Evolutionary conservation across 192 early-diverging fungal genomes (phyloP).

Genomic region (Thoreauomyces humboldtii): DNA sequence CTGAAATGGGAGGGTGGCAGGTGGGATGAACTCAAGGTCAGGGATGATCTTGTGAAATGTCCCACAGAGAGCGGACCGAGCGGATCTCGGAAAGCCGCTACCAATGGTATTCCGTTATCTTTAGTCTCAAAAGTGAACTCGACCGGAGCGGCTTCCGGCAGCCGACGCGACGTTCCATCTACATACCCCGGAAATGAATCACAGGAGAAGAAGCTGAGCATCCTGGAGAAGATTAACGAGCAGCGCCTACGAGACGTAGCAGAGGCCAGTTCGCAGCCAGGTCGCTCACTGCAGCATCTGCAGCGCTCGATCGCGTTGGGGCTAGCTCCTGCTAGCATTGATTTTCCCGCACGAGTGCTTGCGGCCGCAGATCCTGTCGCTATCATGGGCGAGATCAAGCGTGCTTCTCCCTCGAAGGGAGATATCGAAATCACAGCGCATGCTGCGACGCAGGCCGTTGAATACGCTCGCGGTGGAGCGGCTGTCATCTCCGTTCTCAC

Average conservation of each 20-base stretch:
- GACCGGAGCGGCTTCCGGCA: constrained; percentile 30
- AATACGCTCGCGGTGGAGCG: constrained; percentile 87
- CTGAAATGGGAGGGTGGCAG: constrained; percentile 78
- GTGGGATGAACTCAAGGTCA: constrained; percentile 65
- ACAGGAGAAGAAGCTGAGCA: constrained; percentile 38
- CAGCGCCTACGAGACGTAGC: constrained; percentile 81
- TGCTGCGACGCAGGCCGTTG: constrained; percentile 81
- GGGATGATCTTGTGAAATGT: constrained; percentile 13
- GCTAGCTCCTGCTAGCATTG: constrained; percentile 72
- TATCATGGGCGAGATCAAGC: constrained; percentile 96
- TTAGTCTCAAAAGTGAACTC: constrained; percentile 54
- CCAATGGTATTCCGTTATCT: constrained; percentile 39
- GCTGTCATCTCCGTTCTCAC: constrained; percentile 96
- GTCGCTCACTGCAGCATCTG: constrained; percentile 67
- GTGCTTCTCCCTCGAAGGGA: constrained; percentile 93
- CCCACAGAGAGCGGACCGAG: background rate
- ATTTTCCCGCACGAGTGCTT: constrained; percentile 72
- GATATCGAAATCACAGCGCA: constrained; percentile 79
- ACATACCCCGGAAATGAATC: background rate
- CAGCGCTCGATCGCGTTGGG: constrained; percentile 65
- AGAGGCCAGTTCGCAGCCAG: constrained; percentile 67
- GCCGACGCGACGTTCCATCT: background rate
- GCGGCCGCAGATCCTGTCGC: constrained; percentile 62
- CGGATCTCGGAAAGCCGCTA: background rate
- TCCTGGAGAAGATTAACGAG: constrained; percentile 78